These are phyloP conservation scores for Lyophyllum atratum DNA, from an alignment of 768 basidiomycete genomes.

Conservation along the genomic window DNA sequence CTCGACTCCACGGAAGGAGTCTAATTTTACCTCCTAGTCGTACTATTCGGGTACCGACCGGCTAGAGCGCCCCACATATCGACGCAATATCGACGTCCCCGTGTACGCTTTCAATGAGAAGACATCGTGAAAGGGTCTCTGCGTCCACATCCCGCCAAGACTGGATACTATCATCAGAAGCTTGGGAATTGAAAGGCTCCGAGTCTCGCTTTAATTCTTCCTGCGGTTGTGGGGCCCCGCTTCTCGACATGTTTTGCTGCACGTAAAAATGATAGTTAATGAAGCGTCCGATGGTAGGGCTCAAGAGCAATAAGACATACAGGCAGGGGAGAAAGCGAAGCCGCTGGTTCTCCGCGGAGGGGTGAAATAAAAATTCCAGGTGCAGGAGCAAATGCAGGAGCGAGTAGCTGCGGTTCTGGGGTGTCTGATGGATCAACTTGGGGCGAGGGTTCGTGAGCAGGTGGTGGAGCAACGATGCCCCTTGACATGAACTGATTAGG, in stretches of 20 bases:
- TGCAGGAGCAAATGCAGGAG: conserved; percentile 34
- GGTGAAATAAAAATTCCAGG: conserved; percentile 41
- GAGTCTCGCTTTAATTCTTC: not conserved
- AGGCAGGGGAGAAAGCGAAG: not conserved
- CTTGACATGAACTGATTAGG: conserved; percentile 14
- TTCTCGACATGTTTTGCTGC: conserved; percentile 2
- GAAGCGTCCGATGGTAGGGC: not conserved
- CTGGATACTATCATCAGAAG: conserved; percentile 39
- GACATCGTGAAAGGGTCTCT: conserved; percentile 19
- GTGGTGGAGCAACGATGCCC: not conserved
- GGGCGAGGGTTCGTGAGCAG: not conserved
- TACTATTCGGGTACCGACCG: not conserved
- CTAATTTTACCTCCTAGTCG: too few species aligned
- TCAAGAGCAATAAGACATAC: not conserved
- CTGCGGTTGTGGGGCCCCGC: not conserved
- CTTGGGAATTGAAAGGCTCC: conserved; percentile 17
- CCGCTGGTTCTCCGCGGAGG: conserved; percentile 18
- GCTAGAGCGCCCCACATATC: not conserved
- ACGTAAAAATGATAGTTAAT: not conserved
- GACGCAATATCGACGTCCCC: not conserved
- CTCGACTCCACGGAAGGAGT: not conserved
- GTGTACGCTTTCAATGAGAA: conserved; percentile 3
- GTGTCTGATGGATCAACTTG: not conserved
- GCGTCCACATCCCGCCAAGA: conserved; percentile 33
- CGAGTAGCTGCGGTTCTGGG: conserved; percentile 7